A percentile compares a stretch with the other conserved stretches of the same genome.
Conservation (phyloP, 2,329 filamentous ascomycete genomes). For the Verticillium albo-atrum region DNA sequence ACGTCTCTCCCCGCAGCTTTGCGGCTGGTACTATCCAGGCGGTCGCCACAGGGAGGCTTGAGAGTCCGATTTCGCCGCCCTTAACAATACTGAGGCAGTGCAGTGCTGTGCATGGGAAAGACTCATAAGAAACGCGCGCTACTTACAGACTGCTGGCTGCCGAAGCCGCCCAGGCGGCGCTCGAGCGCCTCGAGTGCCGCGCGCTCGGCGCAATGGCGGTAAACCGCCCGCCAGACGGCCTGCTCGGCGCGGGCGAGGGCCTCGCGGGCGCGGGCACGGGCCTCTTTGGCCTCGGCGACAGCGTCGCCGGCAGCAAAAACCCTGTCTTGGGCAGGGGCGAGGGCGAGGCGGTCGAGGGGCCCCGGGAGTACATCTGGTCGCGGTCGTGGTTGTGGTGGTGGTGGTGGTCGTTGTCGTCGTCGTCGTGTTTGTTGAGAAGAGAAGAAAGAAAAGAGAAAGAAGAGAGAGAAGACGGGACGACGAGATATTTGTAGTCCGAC, state of each 20-base stretch:
- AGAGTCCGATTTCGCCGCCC: not conserved
- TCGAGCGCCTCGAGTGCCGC: not conserved
- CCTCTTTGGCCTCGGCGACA: not conserved
- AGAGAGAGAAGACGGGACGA: not conserved
- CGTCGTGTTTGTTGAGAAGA: not conserved
- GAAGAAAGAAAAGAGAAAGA: not conserved
- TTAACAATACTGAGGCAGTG: not conserved
- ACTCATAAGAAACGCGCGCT: not conserved
- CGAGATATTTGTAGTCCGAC: not conserved
- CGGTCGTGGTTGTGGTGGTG: not conserved
- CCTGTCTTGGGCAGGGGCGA: not conserved
- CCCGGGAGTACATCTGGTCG: not conserved
- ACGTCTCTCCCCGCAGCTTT: not conserved
- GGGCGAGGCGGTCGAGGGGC: not conserved
- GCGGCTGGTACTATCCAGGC: not conserved
- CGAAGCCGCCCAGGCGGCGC: not conserved
- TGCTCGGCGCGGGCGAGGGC: not conserved
- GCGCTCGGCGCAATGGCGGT: not conserved
- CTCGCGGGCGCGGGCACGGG: not conserved
- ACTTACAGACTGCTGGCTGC: not conserved
- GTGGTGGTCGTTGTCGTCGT: not conserved
- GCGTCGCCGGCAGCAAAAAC: not conserved
- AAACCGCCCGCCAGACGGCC: not conserved
- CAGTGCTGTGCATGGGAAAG: not conserved
- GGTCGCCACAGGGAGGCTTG: not conserved